Evolutionary conservation across 1,139 yeast genomes (phyloP), one percentile per base, ranked within the genome.

Genomic region (Insectozyma bohioensis): DNA sequence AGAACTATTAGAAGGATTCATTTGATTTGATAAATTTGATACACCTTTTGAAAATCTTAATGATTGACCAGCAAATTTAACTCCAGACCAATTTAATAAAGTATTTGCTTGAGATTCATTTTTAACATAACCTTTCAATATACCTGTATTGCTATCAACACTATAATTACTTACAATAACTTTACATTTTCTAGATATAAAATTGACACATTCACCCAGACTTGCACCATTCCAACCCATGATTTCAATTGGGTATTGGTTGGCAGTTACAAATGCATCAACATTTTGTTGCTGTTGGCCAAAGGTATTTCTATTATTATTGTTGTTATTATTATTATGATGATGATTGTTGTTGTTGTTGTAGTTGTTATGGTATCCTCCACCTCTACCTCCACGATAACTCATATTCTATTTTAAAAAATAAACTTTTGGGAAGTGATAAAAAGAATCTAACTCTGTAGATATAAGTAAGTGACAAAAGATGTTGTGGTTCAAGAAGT

Each of bases 171-270:
- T 57, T 15, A 88, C 65, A 2, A 67, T 61, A 10, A 84, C 68
- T 36, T 74, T 66, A 17, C 87, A 66, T 53, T 85, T 86, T 44
- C 95, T 70, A 30, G 80, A 72, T 10, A 88, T 62, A 56, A 87
- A 88, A 28, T 68, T 66, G 12, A 85, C 66, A 41, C 88, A 66
- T 35, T 85, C 94, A 29, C 78, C 83, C 41, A 68, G 69, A 9
- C 82, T 58, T 3, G 86, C 90, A 33, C 88, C 87, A 46, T 84
- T 81, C 96, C 96, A 88, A 27, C 88, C 87, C 33, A 72, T 63
- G 12, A 87, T 72, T 45, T 82, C 88, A 13, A 85, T 71, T 1
- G 72, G 67, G 3, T 74, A 57, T 20, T 65, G 45, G 39, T 63
- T 71, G 30, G 59, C 63, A 12, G 51, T 43, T 5, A 50, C 59